A percentile compares a stretch with the other conserved stretches of the same genome.
phyloP scores from a whole-genome alignment of 2,329 filamentous ascomycete species.

The Stylonectria norvegica region DNA sequence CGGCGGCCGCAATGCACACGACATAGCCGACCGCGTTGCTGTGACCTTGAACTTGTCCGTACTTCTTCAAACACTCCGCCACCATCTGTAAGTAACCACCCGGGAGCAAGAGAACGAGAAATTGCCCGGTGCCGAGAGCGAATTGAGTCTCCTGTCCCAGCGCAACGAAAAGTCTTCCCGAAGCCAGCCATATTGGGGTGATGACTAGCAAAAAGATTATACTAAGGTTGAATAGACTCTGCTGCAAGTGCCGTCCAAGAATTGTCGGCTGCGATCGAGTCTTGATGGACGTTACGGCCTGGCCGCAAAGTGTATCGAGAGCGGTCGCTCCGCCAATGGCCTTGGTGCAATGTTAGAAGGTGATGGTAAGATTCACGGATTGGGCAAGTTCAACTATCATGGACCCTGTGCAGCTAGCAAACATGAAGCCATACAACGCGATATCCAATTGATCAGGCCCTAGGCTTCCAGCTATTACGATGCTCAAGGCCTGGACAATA shows the following conservation, averaged over 20 bases:
- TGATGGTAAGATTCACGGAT: no score
- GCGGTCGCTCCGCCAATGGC: neutral
- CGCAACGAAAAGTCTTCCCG: conserved; percentile 1
- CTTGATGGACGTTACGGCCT: neutral
- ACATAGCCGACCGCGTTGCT: conserved; percentile 1
- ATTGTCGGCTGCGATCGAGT: neutral
- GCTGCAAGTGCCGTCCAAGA: neutral
- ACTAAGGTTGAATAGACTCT: conserved; percentile 1
- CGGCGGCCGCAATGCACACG: neutral
- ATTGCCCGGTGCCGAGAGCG: neutral
- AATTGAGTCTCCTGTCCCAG: neutral
- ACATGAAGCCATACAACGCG: neutral
- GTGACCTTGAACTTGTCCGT: neutral
- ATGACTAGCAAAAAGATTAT: neutral
- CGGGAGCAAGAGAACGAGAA: neutral
- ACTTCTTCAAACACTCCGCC: conserved; percentile 1
- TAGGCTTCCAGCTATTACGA: neutral
- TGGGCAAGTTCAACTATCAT: no score
- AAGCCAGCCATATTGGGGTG: neutral
- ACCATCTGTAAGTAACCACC: neutral
- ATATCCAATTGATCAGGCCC: neutral
- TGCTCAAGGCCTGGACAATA: neutral
- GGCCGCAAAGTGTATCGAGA: neutral
- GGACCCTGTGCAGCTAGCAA: neutral
- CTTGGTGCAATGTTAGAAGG: no score